Evolutionary conservation across 2,329 filamentous ascomycete genomes (phyloP), one percentile per base, ranked within the genome.

Genomic region (Phoma sp.): DNA sequence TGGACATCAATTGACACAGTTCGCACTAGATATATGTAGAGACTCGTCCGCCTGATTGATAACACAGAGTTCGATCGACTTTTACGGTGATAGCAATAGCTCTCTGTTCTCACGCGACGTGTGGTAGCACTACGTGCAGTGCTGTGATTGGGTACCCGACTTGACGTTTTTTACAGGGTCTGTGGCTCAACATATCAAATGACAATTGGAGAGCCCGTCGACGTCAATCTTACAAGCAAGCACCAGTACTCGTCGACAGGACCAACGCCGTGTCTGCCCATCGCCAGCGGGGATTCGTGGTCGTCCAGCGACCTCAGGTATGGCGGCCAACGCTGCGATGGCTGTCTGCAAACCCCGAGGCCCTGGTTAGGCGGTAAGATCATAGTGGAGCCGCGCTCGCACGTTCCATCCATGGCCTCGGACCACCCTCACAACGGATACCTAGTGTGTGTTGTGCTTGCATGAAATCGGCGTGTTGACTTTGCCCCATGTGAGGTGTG

Each of bases 51-150:
- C 37, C 41, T 42, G 18, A 32, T 45, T 4, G 25, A 42, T 8
- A 42, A 11, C 36, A 35, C n/a, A n/a, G 29, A 33, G 22, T 24
- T 46, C 37, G 46, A 42, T 49, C 37, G 41, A 38, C 52, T 46
- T 50, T 30, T 46, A 41, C 41, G 41, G 36, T 33, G 37, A 38
- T 42, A 4, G 6, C 27, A 33, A 23, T 18, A 18, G 41, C 47
- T 45, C 48, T 58, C 39, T 41, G 27, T 32, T 30, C 57, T 59
- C 57, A 57, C 57, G 60, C 60, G 64, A 61, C 59, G 55, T 52
- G 52, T 56, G 47, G 47, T 56, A 30, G 47, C 50, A 59, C 62
- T 64, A 65, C 64, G 64, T 64, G 62, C 59, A 40, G 39, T 32
- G 49, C 52, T 29, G 27, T 64, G 61, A 67, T 67, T 67, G 64